A percentile compares a stretch with the other conserved stretches of the same genome.
Conservation (phyloP, 805 yeast genomes). For the Yarrowia keelungensis region DNA sequence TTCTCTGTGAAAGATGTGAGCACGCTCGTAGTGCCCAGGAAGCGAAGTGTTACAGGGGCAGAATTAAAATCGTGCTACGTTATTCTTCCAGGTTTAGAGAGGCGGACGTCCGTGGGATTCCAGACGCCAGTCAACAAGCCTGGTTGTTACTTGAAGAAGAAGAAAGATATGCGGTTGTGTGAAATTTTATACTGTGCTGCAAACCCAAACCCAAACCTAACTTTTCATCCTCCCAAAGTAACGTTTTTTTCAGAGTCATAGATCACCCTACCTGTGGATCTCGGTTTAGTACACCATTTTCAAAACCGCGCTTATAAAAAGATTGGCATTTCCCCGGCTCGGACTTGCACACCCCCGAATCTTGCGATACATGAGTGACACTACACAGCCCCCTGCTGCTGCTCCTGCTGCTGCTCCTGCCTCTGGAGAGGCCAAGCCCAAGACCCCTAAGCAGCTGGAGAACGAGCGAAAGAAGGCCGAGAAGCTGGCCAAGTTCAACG, state of each 20-base stretch:
- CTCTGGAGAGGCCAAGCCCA: slow-evolving; percentile 53
- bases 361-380: slow-evolving; percentile 33
- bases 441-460: slow-evolving; percentile 81
- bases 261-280: not conserved
- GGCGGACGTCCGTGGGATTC: slow-evolving; percentile 28
- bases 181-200: slow-evolving; percentile 7
- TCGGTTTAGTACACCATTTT: slow-evolving; percentile 34
- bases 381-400: slow-evolving; percentile 18
- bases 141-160: slow-evolving; percentile 38
- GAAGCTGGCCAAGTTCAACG: slow-evolving; percentile 83
- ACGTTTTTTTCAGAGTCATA: slow-evolving; percentile 30
- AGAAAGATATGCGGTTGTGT: not conserved
- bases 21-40: slow-evolving; percentile 37
- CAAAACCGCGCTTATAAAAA: slow-evolving; percentile 13
- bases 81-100: slow-evolving; percentile 38
- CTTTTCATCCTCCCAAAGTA: not conserved
- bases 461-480: slow-evolving; percentile 89
- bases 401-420: slow-evolving; percentile 41
- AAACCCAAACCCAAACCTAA: slow-evolving; percentile 25
- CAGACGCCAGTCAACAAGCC: slow-evolving; percentile 38
- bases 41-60: slow-evolving; percentile 36
- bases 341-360: slow-evolving; percentile 23
- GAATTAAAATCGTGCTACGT: slow-evolving; percentile 25
- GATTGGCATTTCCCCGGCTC: slow-evolving; percentile 26
- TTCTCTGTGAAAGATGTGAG: not conserved